Evolutionary conservation across 2,329 filamentous ascomycete species (phyloP).

Genomic region (Colletotrichum karsti): DNA sequence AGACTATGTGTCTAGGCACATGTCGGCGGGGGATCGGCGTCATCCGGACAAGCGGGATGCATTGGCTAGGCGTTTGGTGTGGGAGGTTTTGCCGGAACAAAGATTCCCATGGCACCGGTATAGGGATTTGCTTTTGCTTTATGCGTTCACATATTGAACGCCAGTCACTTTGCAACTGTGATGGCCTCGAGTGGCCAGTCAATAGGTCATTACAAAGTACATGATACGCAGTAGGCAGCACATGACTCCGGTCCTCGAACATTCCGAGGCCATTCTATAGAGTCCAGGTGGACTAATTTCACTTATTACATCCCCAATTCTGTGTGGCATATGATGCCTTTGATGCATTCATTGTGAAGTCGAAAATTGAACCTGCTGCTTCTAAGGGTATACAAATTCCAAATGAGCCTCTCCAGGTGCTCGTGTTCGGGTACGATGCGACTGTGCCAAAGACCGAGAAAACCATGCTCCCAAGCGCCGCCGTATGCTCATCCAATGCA

Average conservation of each 20-base stretch:
- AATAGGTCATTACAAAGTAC: not conserved
- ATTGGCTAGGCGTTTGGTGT: conserved; percentile 28
- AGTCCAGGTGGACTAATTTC: not conserved
- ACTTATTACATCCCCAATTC: too few species aligned
- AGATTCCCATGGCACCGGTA: conserved; percentile 18
- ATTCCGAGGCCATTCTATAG: not conserved
- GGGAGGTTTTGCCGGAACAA: not conserved
- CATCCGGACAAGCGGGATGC: conserved; percentile 16
- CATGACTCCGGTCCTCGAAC: not conserved
- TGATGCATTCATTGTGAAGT: too few species aligned
- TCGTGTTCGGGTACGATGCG: too few species aligned
- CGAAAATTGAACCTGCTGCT: not conserved
- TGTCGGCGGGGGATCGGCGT: conserved; percentile 5
- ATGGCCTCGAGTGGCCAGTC: not conserved
- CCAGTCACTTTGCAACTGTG: not conserved
- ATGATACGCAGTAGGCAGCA: not conserved
- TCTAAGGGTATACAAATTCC: conserved; percentile 10
- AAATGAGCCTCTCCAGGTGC: not conserved
- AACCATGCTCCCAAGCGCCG: not conserved
- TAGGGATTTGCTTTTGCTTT: conserved; percentile 22
- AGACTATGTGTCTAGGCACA: conserved; percentile 52
- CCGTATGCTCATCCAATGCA: not conserved
- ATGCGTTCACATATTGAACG: not conserved
- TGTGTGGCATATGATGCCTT: too few species aligned
- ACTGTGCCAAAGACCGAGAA: too few species aligned